A percentile compares a stretch with the other conserved stretches of the same genome.
Evolutionary conservation across 192 early-diverging fungal species (phyloP).

Genomic region (Backusella morwellensis): DNA sequence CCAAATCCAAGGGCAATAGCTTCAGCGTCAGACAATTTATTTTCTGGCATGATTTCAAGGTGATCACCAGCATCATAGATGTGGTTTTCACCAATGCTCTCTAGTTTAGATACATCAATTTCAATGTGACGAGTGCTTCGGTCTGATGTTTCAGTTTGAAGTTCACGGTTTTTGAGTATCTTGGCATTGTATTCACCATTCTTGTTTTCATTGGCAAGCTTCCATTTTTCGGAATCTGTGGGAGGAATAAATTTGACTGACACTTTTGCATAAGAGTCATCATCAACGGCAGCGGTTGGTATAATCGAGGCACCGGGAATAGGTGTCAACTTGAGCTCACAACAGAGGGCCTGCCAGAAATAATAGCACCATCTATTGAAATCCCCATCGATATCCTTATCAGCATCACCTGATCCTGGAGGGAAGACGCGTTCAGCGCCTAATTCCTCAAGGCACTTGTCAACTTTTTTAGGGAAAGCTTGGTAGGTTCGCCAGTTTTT

Average conservation of each 20-base stretch:
- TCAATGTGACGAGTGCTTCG: constrained; percentile 48
- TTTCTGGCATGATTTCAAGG: constrained; percentile 49
- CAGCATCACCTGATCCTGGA: constrained; percentile 47
- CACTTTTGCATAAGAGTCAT: neutral
- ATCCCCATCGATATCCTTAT: constrained; percentile 41
- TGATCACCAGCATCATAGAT: constrained; percentile 51
- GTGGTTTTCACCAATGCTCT: neutral
- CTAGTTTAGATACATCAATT: constrained; percentile 24
- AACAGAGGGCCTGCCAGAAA: constrained; percentile 22
- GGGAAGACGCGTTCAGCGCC: constrained; percentile 44
- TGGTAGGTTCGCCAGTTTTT: constrained; percentile 60
- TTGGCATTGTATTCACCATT: constrained; percentile 30
- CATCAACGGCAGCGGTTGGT: neutral
- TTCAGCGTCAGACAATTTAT: constrained; percentile 38
- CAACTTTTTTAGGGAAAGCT: constrained; percentile 47
- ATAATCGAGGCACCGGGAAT: constrained; percentile 6
- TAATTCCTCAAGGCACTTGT: constrained; percentile 39
- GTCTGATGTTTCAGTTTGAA: constrained; percentile 36
- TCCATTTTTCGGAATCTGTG: constrained; percentile 8
- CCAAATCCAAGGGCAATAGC: constrained; percentile 43
- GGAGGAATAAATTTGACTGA: constrained; percentile 19
- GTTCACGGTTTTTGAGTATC: constrained; percentile 37
- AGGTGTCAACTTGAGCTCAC: constrained; percentile 11
- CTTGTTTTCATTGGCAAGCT: constrained; percentile 7
- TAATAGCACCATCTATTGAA: constrained; percentile 35